Percentiles rank a stretch among this genome's conserved stretches.
These are phyloP conservation scores for Dictyostelium firmibasis DNA, from an alignment of 78 protist genomes.

Conservation along the genomic window DNA sequence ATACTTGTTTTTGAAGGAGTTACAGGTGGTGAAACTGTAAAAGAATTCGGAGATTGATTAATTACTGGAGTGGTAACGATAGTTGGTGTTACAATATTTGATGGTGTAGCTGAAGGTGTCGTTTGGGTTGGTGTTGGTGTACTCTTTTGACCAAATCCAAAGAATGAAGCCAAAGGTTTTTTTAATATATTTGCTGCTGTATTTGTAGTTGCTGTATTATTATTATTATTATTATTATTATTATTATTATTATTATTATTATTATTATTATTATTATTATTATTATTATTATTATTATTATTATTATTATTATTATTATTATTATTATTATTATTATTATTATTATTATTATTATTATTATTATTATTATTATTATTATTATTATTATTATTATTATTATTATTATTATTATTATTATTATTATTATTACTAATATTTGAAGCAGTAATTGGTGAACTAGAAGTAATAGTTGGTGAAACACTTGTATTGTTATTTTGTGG, in stretches of 20 bases:
- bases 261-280: too few relatives aligned
- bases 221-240: neutral
- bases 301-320: neutral
- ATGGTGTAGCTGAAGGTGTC: neutral
- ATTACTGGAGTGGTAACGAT: neutral
- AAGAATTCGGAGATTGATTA: neutral
- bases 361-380: neutral
- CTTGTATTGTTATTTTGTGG: too few relatives aligned
- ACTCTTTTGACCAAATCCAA: constrained; percentile 57
- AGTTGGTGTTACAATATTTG: neutral
- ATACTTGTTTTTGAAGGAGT: constrained; percentile 1
- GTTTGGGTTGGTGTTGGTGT: neutral
- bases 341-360: neutral
- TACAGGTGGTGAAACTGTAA: neutral
- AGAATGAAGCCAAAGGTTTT: constrained; percentile 48
- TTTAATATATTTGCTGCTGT: neutral
- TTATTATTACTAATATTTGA: too few relatives aligned
- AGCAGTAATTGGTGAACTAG: neutral
- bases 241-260: neutral
- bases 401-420: too few relatives aligned
- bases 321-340: constrained; percentile 3
- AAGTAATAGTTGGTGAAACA: too few relatives aligned
- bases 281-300: too few relatives aligned
- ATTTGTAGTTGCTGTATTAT: neutral
- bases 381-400: neutral